Base-by-base conservation (phyloP, 2,329 filamentous ascomycete genomes). In the Aspergillus fructus region DNA sequence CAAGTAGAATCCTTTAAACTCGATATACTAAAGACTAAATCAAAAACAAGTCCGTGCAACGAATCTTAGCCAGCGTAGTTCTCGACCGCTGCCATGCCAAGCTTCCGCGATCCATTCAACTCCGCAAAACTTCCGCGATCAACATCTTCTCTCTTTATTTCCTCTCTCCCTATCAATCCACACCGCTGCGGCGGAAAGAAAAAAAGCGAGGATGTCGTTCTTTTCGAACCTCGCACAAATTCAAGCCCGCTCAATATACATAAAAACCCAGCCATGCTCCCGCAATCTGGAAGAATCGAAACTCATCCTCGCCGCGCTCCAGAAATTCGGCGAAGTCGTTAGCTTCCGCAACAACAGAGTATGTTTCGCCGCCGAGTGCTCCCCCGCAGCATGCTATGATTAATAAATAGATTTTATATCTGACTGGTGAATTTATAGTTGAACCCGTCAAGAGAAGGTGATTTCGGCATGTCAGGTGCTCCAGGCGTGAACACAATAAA, bases 251-350 rank as follows among this genome's bases (percentile, higher is more conserved):
- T 66, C 72, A 41, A 66, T 76, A 9, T 65, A 71, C 62, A 69
- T 77, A 30, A 64, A 58, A 23, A 66, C 69, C 47, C 49, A 49
- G 8, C 72, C 72, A 0, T 47, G 62, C 4, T 67, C 71, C 13
- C 65, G 62, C 23, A 70, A 60, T 33, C 55, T 77, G 6, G 51
- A 63, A 19, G 72, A 77, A 55, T 74, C 71, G 59, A 68, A 66
- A 58, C 63, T 66, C 17, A 61, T 77, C 24, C 68, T 77, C 19
- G 61, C 66, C 41, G 70, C 71, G 6, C 63, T 77, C 17, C 74
- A 76, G 59, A 72, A 74, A 64, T 77, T 74, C 63, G 75, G 75
- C 19, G 74, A 77, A 61, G 73, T 77, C 7, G 62, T 67, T 9
- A 71, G 69, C 23, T 77, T 76, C 60, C 64, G 69, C 33, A 75